phyloP scores from a whole-genome alignment of 345 rosid genomes.

The Eucalyptus polyanthemos region DNA sequence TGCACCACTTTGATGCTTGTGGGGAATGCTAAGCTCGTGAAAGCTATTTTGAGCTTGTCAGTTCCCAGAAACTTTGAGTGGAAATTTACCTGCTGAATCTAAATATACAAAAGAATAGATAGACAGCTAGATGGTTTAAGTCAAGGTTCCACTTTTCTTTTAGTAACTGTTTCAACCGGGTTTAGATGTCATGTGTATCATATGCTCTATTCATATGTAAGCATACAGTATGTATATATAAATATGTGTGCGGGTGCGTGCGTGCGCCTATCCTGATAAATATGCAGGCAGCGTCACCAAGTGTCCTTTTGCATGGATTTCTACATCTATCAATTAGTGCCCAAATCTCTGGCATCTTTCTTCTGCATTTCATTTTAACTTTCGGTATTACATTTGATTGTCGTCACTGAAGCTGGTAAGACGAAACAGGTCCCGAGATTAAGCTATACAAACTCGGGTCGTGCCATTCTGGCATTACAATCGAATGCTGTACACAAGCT shows the following conservation, averaged over 20 bases:
- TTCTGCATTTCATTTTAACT: neutral
- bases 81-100: neutral
- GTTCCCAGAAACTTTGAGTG: neutral
- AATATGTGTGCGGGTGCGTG: too few species aligned
- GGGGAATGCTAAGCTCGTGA: neutral
- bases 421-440: constrained; percentile 52
- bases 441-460: constrained; percentile 34
- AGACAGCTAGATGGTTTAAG: neutral
- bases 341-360: neutral
- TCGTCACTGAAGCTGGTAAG: neutral
- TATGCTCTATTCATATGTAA: too few species aligned
- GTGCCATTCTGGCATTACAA: constrained; percentile 44
- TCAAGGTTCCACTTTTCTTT: too few species aligned
- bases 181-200: too few species aligned
- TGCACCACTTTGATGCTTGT: neutral
- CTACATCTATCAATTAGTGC: neutral
- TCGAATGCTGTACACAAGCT: constrained; percentile 84
- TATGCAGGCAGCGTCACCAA: neutral
- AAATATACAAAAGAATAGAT: neutral
- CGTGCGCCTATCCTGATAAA: neutral
- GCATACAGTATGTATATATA: too few species aligned
- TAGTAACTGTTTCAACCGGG: rapidly evolving
- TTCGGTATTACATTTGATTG: neutral
- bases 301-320: neutral
- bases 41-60: neutral